Base-by-base conservation (phyloP, 768 basidiomycete genomes). In the Leccinellum rugosiceps region DNA sequence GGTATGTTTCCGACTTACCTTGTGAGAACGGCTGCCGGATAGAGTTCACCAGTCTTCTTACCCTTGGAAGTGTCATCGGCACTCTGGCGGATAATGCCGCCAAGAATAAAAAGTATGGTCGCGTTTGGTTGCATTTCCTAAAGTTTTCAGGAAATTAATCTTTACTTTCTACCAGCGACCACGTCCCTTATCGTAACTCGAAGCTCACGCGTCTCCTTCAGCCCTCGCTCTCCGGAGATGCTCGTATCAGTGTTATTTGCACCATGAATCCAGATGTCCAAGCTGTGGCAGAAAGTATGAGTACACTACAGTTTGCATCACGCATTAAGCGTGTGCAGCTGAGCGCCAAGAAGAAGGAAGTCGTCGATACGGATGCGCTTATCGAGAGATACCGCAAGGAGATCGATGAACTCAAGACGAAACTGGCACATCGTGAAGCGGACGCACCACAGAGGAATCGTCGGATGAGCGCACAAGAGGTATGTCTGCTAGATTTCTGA, bases 141-240 rank as follows among this genome's bases (percentile, higher is more conserved):
- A 44, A 15, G 11, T 26, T 3, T 15, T 23, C 31, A 38, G 6
- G 52, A 44, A n/a, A 48, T 41, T 49, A 41, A 56, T 9, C 41
- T 9, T 10, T 57, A 32, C 14, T 30, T 31, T 2, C 32, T 19
- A 26, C 19, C 19, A 87, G 87, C 53, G 92, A 94, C 68, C 94
- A 98, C 68, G 87, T 98, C 14, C 95, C 95, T 2, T 98, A 88
- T 75, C 86, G 96, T 19, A 97, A 98, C 69, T 94, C 91, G 44
- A 98, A 98, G 72, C 81, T 98, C 10, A 97, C 94, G 15, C 86
- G 94, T 23, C 84, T 98, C 72, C 82, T 98, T 6, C 95, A 98
- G 71, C 94, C 96, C 1, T 98, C 94, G 0, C 79, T 99, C 1
- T 90, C 94, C 0, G 96, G 96, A 1, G 93, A 98, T 69, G 95